phyloP scores from a whole-genome alignment of 192 early-diverging fungal species.

The Gaertneriomyces semiglobifer region DNA sequence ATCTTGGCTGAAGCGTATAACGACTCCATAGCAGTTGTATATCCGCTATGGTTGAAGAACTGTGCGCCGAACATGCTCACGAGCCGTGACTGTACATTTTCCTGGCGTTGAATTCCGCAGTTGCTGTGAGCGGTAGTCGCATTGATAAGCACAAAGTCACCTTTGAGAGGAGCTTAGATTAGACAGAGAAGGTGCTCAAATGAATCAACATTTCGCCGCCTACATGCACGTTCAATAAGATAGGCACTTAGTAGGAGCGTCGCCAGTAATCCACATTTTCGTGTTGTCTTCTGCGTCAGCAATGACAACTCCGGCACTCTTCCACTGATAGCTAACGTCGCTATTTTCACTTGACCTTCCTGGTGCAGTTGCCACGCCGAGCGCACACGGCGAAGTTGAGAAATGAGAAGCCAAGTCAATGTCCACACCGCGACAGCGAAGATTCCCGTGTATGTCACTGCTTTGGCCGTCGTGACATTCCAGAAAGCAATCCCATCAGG shows the following conservation, averaged over 20 bases:
- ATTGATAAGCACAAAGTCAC: background rate
- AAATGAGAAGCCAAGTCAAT: background rate
- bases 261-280: constrained; percentile 7
- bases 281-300: background rate
- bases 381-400: background rate
- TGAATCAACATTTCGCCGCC: background rate
- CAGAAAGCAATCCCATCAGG: constrained; percentile 2
- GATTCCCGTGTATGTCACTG: background rate
- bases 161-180: background rate
- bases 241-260: background rate
- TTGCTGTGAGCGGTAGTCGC: background rate
- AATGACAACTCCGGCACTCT: background rate
- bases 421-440: constrained; percentile 7
- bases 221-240: background rate
- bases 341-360: constrained; percentile 1
- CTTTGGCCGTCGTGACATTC: background rate
- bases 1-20: constrained; percentile 3
- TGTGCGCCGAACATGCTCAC: constrained; percentile 6
- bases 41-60: constrained; percentile 16
- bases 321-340: constrained; percentile 3
- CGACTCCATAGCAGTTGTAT: background rate
- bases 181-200: no score
- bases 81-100: background rate
- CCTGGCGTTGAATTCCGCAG: background rate
- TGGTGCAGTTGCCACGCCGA: constrained; percentile 3